phyloP scores from a whole-genome alignment of 306 rosid genomes.

The Glycine soja region DNA sequence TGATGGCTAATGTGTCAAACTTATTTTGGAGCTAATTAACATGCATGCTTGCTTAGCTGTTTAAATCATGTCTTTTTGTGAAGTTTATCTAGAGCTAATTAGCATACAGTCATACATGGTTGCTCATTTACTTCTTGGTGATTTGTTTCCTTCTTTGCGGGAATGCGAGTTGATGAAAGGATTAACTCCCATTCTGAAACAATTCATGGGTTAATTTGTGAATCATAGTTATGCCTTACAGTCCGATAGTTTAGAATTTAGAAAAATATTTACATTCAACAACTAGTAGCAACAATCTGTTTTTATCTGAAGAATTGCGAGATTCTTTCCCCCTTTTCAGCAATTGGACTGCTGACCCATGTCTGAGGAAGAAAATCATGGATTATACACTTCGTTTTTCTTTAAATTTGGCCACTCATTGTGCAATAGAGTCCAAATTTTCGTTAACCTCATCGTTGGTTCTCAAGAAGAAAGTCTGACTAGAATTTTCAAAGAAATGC shows the following conservation, averaged over 20 bases:
- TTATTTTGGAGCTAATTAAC: constrained; percentile 34
- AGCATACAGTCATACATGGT: neutral
- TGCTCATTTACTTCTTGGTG: neutral
- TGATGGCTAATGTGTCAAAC: constrained; percentile 23
- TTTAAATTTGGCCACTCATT: constrained; percentile 14
- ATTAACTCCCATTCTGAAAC: neutral
- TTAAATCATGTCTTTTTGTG: neutral
- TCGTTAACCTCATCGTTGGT: constrained; percentile 6
- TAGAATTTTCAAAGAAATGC: constrained; percentile 17
- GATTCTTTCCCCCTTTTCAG: too few species aligned
- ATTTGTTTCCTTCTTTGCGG: too few species aligned
- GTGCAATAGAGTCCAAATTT: constrained; percentile 25
- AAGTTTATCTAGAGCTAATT: constrained; percentile 6
- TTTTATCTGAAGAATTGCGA: too few species aligned
- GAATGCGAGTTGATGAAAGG: neutral
- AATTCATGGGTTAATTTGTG: neutral
- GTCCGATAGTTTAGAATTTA: too few species aligned
- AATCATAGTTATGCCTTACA: too few species aligned
- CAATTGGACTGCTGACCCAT: too few species aligned
- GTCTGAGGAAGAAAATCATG: too few species aligned
- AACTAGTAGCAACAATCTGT: too few species aligned
- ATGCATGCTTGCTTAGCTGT: constrained; percentile 20
- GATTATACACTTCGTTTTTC: neutral
- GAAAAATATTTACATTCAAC: too few species aligned
- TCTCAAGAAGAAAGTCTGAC: neutral